Evolutionary conservation across 305 asterid genomes (phyloP).

Genomic region (Solanum hybrid): DNA sequence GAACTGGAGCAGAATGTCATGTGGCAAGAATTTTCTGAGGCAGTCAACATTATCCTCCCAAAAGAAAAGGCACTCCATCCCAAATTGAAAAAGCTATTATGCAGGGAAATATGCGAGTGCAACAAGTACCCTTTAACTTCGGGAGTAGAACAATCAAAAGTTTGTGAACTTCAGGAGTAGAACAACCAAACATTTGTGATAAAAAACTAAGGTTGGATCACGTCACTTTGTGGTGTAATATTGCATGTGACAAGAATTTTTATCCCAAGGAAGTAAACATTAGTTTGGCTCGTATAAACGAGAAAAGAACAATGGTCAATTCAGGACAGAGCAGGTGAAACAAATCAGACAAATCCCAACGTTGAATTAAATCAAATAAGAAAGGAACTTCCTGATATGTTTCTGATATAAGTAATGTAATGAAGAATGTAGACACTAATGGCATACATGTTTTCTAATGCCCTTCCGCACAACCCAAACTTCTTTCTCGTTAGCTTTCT

Average conservation of each 20-base stretch:
- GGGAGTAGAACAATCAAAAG: not conserved
- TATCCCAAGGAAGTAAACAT: not conserved
- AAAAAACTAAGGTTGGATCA: not conserved
- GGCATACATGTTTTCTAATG: slow-evolving; percentile 63
- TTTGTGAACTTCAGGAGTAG: not conserved
- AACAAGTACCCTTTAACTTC: not conserved
- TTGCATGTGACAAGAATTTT: not conserved
- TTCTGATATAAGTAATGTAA: not conserved
- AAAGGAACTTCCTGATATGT: not conserved
- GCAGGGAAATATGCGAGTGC: not conserved
- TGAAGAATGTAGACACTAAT: not conserved
- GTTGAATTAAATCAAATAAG: not conserved
- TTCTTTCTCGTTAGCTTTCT: slow-evolving; percentile 93
- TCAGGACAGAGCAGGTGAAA: not conserved
- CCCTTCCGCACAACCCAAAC: slow-evolving; percentile 91
- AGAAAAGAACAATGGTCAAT: not conserved
- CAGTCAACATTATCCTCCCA: not conserved
- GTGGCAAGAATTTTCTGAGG: not conserved
- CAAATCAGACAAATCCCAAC: not conserved
- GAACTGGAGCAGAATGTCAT: not conserved
- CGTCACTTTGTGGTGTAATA: not conserved
- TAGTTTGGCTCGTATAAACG: not conserved
- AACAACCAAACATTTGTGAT: not conserved
- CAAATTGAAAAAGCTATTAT: not conserved
- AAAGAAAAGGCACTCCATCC: not conserved